Evolutionary conservation across 176 grass and related monocot genomes (phyloP), one percentile per base, ranked within the genome.

Genomic region (Dendrocalamus sinicus): DNA sequence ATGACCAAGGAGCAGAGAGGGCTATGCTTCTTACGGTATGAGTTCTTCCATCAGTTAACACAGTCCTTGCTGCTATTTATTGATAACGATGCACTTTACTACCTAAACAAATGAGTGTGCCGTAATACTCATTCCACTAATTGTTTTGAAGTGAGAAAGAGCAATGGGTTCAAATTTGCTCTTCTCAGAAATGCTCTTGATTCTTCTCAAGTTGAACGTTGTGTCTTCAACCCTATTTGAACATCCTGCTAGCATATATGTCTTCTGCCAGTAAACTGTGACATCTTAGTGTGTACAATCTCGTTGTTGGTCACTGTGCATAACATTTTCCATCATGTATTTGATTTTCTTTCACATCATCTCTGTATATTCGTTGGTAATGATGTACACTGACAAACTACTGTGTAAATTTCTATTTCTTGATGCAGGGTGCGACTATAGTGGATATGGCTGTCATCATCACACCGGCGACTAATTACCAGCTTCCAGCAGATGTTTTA

Each of bases 11-110:
- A 76, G 73, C 92, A 65, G 89, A 97, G 75, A 93, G 89, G 69
- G 95, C 92, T 58, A 94, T 97, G 90, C 95, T 97, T 90, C 92
- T 97, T 64, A 94, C 89, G 57, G 95, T 97, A 94, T 28, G 40
- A 69, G 0, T 62, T 81, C 39, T 51, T 89, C 40, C 72, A 71
- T 61, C 26, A 20, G 12, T 83, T 46, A 51, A 45, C 40, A 23
- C 9, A 14, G 5, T 67, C 16, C n/a, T 62, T 75, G 2, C 24
- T 81, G 17, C 2, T 12, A 82, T 58, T 73, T 68, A 37, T 10
- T 75, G n/a, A 45, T 61, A 73, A n/a, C 22, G 52, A 62, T 61
- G 24, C 4, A 45, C 23, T 67, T 86, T 35, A 0, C 37, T 39
- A 39, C 37, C 37, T 39, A 39, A 39, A 39, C 37, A 39, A 39